These are phyloP conservation scores for Endoconidiophora laricicola DNA, from an alignment of 2,329 filamentous ascomycete species.

Conservation along the genomic window DNA sequence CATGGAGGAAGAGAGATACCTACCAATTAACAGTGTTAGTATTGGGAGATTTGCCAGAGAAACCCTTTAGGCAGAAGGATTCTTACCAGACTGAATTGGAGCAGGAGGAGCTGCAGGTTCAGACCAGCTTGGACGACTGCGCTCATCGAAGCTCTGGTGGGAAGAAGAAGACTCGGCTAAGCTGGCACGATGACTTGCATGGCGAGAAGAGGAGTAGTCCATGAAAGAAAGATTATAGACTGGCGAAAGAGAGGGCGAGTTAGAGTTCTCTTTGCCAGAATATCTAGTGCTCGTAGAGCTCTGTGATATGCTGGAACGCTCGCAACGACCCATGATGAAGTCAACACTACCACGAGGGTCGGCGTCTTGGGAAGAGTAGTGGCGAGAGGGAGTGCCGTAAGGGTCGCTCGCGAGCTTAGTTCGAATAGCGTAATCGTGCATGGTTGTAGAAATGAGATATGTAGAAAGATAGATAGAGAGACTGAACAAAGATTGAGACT, in stretches of 20 bases:
- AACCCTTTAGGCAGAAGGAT: not conserved
- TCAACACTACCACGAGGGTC: slow-evolving; percentile 5
- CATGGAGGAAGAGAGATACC: slow-evolving; percentile 5
- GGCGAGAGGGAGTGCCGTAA: not conserved
- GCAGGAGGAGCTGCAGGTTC: not conserved
- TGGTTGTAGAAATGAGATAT: too few relatives aligned
- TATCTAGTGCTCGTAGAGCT: too few relatives aligned
- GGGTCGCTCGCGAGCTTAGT: too few relatives aligned
- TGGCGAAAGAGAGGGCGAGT: slow-evolving; percentile 5
- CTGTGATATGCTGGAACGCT: not conserved
- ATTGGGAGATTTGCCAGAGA: too few relatives aligned
- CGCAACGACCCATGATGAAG: slow-evolving; percentile 1
- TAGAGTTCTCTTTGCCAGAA: not conserved
- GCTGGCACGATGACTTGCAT: not conserved
- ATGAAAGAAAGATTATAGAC: slow-evolving; percentile 1
- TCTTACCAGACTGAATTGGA: not conserved
- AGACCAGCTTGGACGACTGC: not conserved
- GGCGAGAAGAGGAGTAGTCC: not conserved
- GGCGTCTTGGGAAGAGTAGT: not conserved
- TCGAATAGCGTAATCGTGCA: too few relatives aligned
- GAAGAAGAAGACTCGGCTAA: not conserved
- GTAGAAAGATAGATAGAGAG: too few relatives aligned
- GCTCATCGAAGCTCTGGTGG: not conserved
- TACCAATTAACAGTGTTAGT: not conserved
- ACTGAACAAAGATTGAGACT: too few relatives aligned